Base-by-base conservation (phyloP, 2,329 filamentous ascomycete species). In the Chlorencoelia australis region DNA sequence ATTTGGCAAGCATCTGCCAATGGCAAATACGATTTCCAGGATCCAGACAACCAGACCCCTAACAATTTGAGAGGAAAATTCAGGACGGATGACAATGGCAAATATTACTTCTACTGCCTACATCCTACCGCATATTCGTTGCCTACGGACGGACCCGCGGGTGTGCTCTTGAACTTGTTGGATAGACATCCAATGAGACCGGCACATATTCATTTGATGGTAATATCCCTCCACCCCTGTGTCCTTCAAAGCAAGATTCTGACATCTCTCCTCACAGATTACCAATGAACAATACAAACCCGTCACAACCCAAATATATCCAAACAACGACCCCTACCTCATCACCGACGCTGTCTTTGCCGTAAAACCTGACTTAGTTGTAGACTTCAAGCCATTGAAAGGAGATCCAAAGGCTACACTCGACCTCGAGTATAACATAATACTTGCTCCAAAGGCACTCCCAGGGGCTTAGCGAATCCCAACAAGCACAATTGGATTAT, bases 291-390 rank as follows among this genome's bases (percentile, higher is more conserved):
- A 70, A 6, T 77, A 79, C 63, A 80, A 75, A 50, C 66, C 78
- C 0, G 68, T 93, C 31, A 81, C 79, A 0, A 82, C 79, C 1
- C 83, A 91, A 57, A 76, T 91, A 37, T 89, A 86, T 54, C 81
- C 86, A 55, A 63, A 67, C 39, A 66, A 73, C 43, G 75, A 77
- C 57, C 66, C 71, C 43, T 77, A 82, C 48, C 63, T 84, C 15
- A 48, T 48, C 5, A 60, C 64, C 28, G 70, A 74, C 45, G 60
- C 63, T 4, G 69, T 71, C 7, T 74, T 71, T 40, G 70, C 69
- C 0, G 67, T 71, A 37, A 73, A 73, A 59, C 59, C 67, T 16
- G 67, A 67, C 17, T 50, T 73, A 24, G 51, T 60, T 3, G 63
- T 69, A 0, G 49, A 53, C 21, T 70, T 71, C 42, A 50, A 53